Conservation (phyloP, 1,284 basidiomycete species). For the Quambalaria eucalypti region DNA sequence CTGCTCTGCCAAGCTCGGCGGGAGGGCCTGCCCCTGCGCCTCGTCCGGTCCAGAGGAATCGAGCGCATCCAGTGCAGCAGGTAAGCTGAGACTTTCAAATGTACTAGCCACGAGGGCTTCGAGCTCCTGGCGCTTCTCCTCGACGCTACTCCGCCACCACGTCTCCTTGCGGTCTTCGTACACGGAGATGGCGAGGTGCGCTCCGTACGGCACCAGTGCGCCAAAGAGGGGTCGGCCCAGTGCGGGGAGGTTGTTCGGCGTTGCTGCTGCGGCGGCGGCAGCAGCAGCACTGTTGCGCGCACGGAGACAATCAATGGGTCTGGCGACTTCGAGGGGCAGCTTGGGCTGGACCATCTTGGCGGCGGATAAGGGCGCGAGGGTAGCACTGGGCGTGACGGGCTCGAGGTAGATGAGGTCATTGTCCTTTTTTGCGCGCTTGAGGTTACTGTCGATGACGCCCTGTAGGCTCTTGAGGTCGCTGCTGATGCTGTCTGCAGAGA, state of each 20-base stretch:
- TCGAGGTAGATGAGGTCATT: constrained; percentile 95
- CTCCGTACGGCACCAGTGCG: constrained; percentile 75
- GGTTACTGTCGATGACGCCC: constrained; percentile 54
- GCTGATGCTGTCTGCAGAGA: constrained; percentile 11
- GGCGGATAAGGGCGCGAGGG: constrained; percentile 61
- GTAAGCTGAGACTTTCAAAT: constrained; percentile 51
- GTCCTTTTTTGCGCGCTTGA: constrained; percentile 65
- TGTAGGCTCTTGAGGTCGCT: constrained; percentile 56
- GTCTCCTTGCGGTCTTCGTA: constrained; percentile 75
- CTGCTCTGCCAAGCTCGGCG: constrained; percentile 79
- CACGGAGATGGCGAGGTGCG: constrained; percentile 76
- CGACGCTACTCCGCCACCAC: constrained; percentile 63
- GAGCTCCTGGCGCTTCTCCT: constrained; percentile 58
- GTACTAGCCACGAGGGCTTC: constrained; percentile 51
- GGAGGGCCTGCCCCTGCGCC: constrained; percentile 72
- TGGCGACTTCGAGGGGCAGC: constrained; percentile 56
- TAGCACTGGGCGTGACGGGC: constrained; percentile 65
- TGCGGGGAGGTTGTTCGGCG: too few species aligned
- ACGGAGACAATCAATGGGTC: constrained; percentile 34
- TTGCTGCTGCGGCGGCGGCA: not conserved
- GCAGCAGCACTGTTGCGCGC: not conserved
- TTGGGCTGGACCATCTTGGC: constrained; percentile 63
- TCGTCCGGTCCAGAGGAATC: constrained; percentile 80
- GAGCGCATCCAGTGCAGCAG: constrained; percentile 70
- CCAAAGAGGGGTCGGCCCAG: constrained; percentile 59